phyloP scores from a whole-genome alignment of 768 basidiomycete species.

The Mrakia hoshinonis region DNA sequence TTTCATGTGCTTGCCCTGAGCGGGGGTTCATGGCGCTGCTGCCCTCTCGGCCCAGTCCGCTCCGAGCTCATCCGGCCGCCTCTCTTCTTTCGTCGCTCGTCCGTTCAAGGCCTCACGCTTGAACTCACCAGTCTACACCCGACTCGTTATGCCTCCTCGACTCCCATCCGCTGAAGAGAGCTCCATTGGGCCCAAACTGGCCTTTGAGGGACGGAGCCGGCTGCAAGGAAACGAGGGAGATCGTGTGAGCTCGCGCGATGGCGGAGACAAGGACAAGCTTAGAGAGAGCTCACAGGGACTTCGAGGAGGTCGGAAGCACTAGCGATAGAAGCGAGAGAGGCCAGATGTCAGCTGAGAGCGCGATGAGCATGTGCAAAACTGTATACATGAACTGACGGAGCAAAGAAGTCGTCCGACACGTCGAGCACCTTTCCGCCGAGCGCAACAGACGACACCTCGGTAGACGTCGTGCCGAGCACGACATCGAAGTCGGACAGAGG shows the following conservation, averaged over 20 bases:
- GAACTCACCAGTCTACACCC: constrained; percentile 69
- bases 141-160: constrained; percentile 72
- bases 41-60: not conserved
- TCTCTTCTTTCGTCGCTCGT: not conserved
- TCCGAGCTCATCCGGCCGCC: not conserved
- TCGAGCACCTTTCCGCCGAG: constrained; percentile 66
- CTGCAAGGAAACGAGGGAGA: constrained; percentile 43
- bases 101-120: too few species aligned
- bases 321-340: not conserved
- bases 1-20: not conserved
- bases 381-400: constrained; percentile 46
- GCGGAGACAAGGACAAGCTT: not conserved
- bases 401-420: constrained; percentile 95
- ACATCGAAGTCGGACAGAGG: constrained; percentile 32
- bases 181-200: constrained; percentile 94
- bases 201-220: constrained; percentile 82
- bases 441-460: constrained; percentile 81
- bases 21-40: not conserved
- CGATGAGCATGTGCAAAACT: too few species aligned
- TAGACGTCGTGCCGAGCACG: constrained; percentile 31
- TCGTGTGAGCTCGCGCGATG: not conserved
- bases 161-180: constrained; percentile 93
- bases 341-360: not conserved
- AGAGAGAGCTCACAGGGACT: constrained; percentile 54
- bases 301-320: constrained; percentile 66